Base-by-base conservation (phyloP, 176 grass and related monocot species). In the Typha latifolia region DNA sequence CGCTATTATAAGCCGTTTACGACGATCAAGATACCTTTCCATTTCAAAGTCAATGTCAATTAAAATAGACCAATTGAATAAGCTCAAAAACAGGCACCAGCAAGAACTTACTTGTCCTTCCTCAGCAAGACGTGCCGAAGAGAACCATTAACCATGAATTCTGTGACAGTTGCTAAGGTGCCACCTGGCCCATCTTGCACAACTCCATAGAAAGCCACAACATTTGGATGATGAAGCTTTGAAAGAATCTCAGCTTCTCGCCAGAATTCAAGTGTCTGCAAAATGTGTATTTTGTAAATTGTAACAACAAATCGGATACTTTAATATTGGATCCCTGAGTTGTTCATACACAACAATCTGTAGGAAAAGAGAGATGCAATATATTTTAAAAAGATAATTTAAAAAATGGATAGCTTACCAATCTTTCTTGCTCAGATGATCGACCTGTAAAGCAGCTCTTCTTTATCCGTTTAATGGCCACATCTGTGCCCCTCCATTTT, bases 401-500 rank as follows among this genome's bases (percentile, higher is more conserved):
- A 2, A 43, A 43, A 1, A 11, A 18, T 59, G 53, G 53, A 11
- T 16, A 80, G 2, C 68, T 73, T 84, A 97, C 93, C 61, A 99
- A 65, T 90, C 89, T 92, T 89, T 99, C 89, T 80, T 90, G 89
- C 50, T 99, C 94, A 68, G 94, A 93, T 63, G 94, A 99, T 69
- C 79, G 81, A 50, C 94, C 86, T 20, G 86, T 83, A 67, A 99
- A 99, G 67, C 89, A 93, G 32, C 86, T 99, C 67, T 99, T 99
- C 76, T 99, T 99, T 82, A 99, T 99, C 69, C 94, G 76, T 66
- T 99, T 99, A 70, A 99, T 99, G 49, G 94, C 94, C 71, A 99
- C 94, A 68, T 99, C 94, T 70, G 86, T 99, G 53, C 94, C 94
- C 81, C 94, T 99, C 94, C 94, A 99, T 82, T 99, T 99, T 70